Evolutionary conservation across 495 filamentous ascomycete species (phyloP).

Genomic region (Penicillium cataractarum): DNA sequence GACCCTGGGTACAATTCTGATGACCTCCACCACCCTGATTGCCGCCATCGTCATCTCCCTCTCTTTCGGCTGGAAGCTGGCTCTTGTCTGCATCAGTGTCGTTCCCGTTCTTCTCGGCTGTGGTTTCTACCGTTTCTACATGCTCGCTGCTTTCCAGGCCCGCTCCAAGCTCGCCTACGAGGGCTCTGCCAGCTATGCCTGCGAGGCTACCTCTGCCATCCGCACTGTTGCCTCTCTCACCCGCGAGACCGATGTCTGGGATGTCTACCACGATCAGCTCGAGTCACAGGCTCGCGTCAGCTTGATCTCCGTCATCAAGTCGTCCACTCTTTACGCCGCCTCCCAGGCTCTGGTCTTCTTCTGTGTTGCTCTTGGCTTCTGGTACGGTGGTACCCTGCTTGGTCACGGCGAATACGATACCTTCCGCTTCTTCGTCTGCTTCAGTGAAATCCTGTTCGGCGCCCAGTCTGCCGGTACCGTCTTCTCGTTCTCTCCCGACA

Average conservation of each 20-base stretch:
- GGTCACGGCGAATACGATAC: conserved; percentile 68
- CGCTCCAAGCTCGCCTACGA: conserved; percentile 73
- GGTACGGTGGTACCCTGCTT: conserved; percentile 86
- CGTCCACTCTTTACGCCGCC: conserved; percentile 74
- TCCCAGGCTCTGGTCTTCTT: conserved; percentile 82
- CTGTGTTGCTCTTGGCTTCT: conserved; percentile 87
- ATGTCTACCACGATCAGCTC: conserved; percentile 70
- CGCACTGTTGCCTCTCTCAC: conserved; percentile 92
- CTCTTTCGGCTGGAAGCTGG: conserved; percentile 87
- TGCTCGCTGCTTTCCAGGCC: conserved; percentile 75
- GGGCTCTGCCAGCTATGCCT: conserved; percentile 78
- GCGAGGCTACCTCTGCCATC: conserved; percentile 88
- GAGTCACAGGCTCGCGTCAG: conserved; percentile 62
- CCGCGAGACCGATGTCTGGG: conserved; percentile 77
- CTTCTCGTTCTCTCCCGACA: conserved; percentile 83
- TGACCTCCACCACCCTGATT: conserved; percentile 72
- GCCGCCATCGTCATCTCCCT: conserved; percentile 67
- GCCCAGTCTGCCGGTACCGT: conserved; percentile 85
- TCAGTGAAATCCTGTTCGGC: conserved; percentile 77
- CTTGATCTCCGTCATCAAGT: conserved; percentile 65
- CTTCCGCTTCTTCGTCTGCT: conserved; percentile 86
- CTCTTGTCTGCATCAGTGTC: conserved; percentile 77
- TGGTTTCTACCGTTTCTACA: conserved; percentile 85
- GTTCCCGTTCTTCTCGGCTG: conserved; percentile 77
- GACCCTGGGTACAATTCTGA: conserved; percentile 79